phyloP scores from a whole-genome alignment of 2,329 filamentous ascomycete genomes.

The Aspergillus awamori region DNA sequence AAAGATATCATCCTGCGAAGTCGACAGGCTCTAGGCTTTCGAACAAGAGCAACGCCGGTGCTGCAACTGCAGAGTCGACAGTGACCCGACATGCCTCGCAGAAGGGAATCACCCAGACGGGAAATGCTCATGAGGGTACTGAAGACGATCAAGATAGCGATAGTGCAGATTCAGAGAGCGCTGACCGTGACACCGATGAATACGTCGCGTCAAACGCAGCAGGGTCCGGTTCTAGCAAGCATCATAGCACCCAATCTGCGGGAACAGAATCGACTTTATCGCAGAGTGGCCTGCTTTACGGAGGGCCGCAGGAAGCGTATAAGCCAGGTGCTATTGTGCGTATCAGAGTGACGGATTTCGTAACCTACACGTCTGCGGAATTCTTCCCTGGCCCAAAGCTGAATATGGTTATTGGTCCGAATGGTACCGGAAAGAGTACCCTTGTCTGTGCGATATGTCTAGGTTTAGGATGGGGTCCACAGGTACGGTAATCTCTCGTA shows the following conservation, averaged over 20 bases:
- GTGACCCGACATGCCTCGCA: background rate
- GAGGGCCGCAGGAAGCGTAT: conserved; percentile 28
- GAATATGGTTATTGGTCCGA: conserved; percentile 99
- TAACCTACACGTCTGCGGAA: conserved; percentile 90
- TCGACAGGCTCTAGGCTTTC: background rate
- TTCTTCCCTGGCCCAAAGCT: conserved; percentile 88
- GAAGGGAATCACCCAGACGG: background rate
- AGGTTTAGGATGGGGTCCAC: conserved; percentile 80
- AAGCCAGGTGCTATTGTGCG: conserved; percentile 82
- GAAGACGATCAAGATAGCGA: background rate
- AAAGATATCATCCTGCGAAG: background rate
- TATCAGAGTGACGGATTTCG: conserved; percentile 84
- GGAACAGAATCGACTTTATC: background rate
- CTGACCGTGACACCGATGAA: background rate
- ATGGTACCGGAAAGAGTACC: conserved; percentile 96
- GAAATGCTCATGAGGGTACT: background rate
- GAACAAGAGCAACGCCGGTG: background rate
- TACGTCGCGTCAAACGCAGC: background rate
- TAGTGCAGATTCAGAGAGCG: background rate
- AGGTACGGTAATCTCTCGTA: conserved; percentile 39
- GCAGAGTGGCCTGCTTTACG: conserved; percentile 14
- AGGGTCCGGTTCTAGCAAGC: background rate
- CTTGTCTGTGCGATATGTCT: conserved; percentile 95
- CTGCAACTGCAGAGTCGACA: background rate
- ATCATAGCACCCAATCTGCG: background rate